These are phyloP conservation scores for Bolboschoenus planiculmis DNA, from an alignment of 176 grass and related monocot species.

Conservation along the genomic window DNA sequence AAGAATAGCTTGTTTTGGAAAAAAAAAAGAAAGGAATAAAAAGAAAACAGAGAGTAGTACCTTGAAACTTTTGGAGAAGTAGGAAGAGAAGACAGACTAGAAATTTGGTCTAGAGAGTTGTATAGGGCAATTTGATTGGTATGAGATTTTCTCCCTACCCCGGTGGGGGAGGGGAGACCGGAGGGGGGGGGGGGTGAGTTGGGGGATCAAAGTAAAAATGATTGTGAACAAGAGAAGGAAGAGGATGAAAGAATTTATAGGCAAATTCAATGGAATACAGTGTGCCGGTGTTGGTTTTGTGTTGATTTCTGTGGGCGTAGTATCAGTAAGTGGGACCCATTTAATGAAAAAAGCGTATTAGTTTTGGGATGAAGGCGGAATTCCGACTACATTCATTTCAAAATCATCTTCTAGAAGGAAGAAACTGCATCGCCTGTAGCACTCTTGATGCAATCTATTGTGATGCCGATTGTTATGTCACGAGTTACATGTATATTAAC, in stretches of 20 bases:
- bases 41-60: background rate
- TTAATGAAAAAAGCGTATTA: background rate
- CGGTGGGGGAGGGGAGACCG: background rate
- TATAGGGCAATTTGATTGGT: background rate
- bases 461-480: background rate
- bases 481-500: no score
- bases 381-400: background rate
- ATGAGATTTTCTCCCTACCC: background rate
- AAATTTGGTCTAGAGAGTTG: background rate
- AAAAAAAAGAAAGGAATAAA: background rate
- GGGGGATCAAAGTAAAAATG: background rate
- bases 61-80: background rate
- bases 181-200: no score
- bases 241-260: background rate
- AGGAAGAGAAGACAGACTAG: background rate
- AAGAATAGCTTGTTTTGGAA: background rate
- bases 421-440: background rate
- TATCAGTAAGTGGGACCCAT: background rate
- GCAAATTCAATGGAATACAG: background rate
- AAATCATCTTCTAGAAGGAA: background rate
- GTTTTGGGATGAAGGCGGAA: background rate
- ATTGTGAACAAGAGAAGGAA: background rate
- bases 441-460: background rate
- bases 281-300: background rate
- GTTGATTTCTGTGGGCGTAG: background rate